Conservation (phyloP, 2,329 filamentous ascomycete genomes). For the Arthrinium phaeospermum region DNA sequence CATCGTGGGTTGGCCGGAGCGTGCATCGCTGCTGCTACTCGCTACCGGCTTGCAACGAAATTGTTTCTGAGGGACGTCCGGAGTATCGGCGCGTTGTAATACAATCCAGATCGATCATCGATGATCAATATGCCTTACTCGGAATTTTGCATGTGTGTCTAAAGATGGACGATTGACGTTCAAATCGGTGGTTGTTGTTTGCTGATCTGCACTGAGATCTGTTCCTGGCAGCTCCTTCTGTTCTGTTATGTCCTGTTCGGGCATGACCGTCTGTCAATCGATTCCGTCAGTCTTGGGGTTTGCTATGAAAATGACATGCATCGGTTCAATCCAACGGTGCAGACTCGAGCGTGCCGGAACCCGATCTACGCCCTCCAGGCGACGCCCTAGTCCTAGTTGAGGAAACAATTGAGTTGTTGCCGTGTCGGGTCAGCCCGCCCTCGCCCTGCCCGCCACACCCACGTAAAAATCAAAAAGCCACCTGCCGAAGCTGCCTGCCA, state of each 20-base stretch:
- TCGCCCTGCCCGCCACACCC: background rate
- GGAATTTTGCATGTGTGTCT: background rate
- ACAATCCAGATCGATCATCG: background rate
- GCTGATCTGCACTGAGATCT: slow-evolving; percentile 6
- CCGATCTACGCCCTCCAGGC: background rate
- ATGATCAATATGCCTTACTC: background rate
- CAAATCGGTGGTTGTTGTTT: slow-evolving; percentile 1
- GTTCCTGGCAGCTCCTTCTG: background rate
- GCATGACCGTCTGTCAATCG: background rate
- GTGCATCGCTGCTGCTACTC: background rate
- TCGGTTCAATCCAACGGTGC: background rate
- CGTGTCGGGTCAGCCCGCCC: slow-evolving; percentile 2
- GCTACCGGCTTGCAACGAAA: background rate
- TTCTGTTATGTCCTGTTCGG: background rate
- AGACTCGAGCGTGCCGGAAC: slow-evolving; percentile 7
- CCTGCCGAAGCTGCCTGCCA: background rate
- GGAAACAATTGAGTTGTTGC: background rate
- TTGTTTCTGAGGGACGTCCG: background rate
- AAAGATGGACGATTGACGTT: background rate
- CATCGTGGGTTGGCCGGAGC: background rate
- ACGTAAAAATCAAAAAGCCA: background rate
- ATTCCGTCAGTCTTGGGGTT: background rate
- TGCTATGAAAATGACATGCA: background rate
- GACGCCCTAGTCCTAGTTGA: slow-evolving; percentile 1
- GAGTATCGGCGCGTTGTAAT: background rate